These are phyloP conservation scores for Acanthamoeba royreba DNA, from an alignment of 208 protist species.

Conservation along the genomic window DNA sequence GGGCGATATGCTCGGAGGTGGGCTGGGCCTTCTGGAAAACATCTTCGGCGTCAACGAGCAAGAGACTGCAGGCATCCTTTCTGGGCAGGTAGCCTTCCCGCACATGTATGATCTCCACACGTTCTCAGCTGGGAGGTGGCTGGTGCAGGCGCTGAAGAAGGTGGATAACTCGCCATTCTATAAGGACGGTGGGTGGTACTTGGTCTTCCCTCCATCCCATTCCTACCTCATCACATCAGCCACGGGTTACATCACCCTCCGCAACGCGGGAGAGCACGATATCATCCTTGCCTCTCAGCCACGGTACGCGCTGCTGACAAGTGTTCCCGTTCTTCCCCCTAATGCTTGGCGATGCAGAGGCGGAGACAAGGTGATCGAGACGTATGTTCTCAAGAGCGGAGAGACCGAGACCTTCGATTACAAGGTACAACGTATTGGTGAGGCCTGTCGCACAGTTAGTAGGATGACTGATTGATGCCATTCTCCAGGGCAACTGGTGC, in stretches of 20 bases:
- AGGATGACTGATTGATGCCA: not conserved
- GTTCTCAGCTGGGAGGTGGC: not conserved
- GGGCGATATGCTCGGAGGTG: not conserved
- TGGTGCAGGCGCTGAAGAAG: not conserved
- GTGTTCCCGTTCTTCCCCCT: not conserved
- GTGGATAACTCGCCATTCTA: constrained; percentile 20
- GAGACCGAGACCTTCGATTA: constrained; percentile 41
- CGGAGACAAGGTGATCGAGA: constrained; percentile 25
- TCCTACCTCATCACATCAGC: constrained; percentile 41
- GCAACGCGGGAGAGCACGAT: not conserved
- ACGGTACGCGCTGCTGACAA: not conserved
- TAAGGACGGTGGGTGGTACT: not conserved
- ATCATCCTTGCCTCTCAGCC: not conserved
- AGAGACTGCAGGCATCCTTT: constrained; percentile 18
- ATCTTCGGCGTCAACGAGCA: constrained; percentile 37
- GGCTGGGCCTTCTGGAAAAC: constrained; percentile 1
- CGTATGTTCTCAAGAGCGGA: not conserved
- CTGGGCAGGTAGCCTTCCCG: not conserved
- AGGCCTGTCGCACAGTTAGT: not conserved
- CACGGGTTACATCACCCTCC: constrained; percentile 36
- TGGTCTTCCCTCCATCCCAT: constrained; percentile 41
- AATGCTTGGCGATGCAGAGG: not conserved
- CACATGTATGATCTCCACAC: not conserved
- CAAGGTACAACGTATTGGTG: not conserved
- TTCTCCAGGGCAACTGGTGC: constrained; percentile 20